Evolutionary conservation across 1,284 basidiomycete species (phyloP).

Genomic region (Ustilago loliicola): DNA sequence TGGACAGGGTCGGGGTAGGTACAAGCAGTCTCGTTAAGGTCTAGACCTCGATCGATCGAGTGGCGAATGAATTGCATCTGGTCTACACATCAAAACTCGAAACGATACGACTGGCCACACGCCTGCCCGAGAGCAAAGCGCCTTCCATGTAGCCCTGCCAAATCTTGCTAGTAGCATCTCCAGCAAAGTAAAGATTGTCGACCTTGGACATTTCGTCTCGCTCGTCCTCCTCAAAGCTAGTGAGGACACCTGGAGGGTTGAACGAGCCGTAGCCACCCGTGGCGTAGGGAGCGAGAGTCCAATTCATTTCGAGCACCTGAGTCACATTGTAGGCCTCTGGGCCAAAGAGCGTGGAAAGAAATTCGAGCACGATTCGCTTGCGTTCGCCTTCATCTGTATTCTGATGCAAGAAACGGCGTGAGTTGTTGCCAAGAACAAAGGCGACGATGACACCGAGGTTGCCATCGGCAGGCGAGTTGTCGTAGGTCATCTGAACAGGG

Average conservation of each 20-base stretch:
- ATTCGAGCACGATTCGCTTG: conserved; percentile 28
- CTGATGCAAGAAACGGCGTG: conserved; percentile 36
- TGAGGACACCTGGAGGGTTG: conserved; percentile 46
- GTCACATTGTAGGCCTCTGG: conserved; percentile 23
- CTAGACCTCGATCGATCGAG: too few relatives aligned
- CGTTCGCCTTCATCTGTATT: conserved; percentile 25
- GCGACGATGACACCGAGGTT: conserved; percentile 37
- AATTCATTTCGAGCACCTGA: conserved; percentile 43
- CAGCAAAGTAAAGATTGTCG: conserved; percentile 42
- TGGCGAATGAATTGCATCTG: neutral
- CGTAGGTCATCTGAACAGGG: conserved; percentile 49
- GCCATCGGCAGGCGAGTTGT: conserved; percentile 47
- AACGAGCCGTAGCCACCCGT: conserved; percentile 48
- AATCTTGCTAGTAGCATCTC: conserved; percentile 45
- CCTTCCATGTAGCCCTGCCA: conserved; percentile 55
- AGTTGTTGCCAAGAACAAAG: conserved; percentile 48
- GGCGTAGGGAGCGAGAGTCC: conserved; percentile 39
- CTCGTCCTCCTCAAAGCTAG: conserved; percentile 42
- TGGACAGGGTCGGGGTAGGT: neutral
- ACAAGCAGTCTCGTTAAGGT: neutral
- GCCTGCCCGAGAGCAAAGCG: conserved; percentile 40
- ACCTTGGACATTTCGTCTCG: conserved; percentile 37
- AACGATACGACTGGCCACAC: conserved; percentile 30
- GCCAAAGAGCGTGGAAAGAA: conserved; percentile 31
- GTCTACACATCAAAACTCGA: conserved; percentile 27